Percentiles rank a stretch among this genome's conserved stretches.
Conservation (phyloP, 78 protist species). For the Creolimax fragrantissima region DNA sequence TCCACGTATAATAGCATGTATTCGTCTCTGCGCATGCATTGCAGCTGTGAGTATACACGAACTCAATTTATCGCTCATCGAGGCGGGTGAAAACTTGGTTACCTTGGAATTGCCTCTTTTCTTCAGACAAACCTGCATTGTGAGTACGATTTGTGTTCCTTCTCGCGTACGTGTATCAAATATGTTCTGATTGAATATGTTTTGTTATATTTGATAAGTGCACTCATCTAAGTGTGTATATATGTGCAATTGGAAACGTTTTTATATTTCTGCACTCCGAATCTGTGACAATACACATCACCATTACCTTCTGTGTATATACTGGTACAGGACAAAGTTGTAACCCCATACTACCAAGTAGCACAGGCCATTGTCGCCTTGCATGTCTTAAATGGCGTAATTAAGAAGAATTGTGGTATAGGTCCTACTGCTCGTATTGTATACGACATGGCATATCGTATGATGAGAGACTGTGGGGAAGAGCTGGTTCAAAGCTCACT, state of each 20-base stretch:
- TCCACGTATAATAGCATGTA: too few species aligned
- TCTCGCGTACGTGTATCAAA: too few species aligned
- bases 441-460: neutral
- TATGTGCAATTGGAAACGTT: too few species aligned
- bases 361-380: neutral
- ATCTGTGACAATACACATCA: too few species aligned
- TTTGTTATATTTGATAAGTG: neutral
- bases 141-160: neutral
- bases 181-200: neutral
- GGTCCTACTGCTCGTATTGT: neutral
- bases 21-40: too few species aligned
- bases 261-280: too few species aligned
- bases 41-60: too few species aligned
- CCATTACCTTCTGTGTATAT: too few species aligned
- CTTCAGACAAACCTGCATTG: neutral
- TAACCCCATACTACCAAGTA: neutral
- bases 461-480: neutral
- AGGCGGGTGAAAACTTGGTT: neutral
- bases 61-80: neutral
- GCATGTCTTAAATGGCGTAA: neutral
- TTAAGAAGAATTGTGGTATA: neutral
- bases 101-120: neutral
- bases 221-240: too few species aligned
- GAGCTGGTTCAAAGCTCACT: neutral
- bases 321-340: neutral